Evolutionary conservation across 148 eudicot genomes (phyloP), one percentile per base, ranked within the genome.

Genomic region (Chenopodium berlandieri): DNA sequence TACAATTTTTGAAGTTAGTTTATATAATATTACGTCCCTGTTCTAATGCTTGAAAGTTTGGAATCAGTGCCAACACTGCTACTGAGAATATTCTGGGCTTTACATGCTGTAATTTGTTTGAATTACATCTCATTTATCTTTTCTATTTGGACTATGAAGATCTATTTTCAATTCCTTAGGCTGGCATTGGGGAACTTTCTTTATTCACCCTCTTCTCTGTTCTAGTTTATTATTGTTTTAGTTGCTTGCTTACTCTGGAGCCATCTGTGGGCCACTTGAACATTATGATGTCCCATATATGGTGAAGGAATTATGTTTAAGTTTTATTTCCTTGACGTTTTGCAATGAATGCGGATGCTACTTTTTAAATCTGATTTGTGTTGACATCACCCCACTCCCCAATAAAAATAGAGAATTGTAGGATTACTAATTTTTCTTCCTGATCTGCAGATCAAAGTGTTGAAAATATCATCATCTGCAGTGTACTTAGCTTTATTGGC

Each of bases 401-500:
- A 56, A 56, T 11, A 13, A 13, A 56, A 13, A 16, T 22, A 17
- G 44, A 32, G 17, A 20, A 77, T 40, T 52, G 40, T 27, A 66
- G 79, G 68, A 22, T 82, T 54, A 54, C 64, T 60, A 46, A 76
- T 44, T 70, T 69, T 78, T 68, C 80, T 40, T 37, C 65, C 30
- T 67, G 73, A 60, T 70, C 69, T 84, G 81, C 97, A 95, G 99
- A 78, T 87, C 87, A 87, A 81, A 84, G 77, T 78, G 86, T 94
- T 88, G 89, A 82, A 81, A 78, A 77, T 78, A 81, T 92, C 72
- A 87, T 90, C 50, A 86, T 94, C 90, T 80, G 37, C 71, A 88
- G 87, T 76, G 89, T 83, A 75, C 91, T 95, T 31, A 82, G 81
- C 86, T 94, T 89, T 89, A 84, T 95, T 86, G 88, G 92, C 88